Conservation (phyloP, 2,329 filamentous ascomycete genomes). For the Nigrospora sphaerica region DNA sequence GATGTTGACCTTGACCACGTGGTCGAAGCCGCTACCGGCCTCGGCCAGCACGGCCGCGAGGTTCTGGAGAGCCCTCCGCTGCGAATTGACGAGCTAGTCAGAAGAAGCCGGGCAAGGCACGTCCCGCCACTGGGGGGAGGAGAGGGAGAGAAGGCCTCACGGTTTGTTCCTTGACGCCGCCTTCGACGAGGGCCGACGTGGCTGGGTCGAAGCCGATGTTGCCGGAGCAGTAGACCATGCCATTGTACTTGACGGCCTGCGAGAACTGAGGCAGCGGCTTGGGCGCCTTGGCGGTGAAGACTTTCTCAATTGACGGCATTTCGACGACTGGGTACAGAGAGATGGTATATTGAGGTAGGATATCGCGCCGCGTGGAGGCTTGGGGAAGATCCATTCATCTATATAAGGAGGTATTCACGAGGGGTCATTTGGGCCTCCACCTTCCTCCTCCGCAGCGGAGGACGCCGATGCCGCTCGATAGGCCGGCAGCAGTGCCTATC, state of each 20-base stretch:
- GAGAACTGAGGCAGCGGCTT: slow-evolving; percentile 49
- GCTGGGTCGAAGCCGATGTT: slow-evolving; percentile 49
- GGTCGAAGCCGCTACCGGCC: slow-evolving; percentile 49
- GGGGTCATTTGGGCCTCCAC: not conserved
- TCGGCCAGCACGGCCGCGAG: slow-evolving; percentile 51
- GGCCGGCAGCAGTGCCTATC: not conserved
- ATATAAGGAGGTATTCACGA: not conserved
- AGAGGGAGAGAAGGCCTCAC: slow-evolving; percentile 25
- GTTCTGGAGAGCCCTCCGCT: slow-evolving; percentile 51
- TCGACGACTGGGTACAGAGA: not conserved
- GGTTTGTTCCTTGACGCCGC: slow-evolving; percentile 44
- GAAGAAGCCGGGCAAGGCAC: not conserved
- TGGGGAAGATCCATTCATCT: not conserved
- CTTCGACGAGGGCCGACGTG: slow-evolving; percentile 48
- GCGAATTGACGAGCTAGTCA: slow-evolving; percentile 12
- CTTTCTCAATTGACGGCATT: slow-evolving; percentile 28
- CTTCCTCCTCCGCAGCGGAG: not conserved
- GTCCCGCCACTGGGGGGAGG: not conserved
- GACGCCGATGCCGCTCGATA: not conserved
- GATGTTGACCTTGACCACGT: slow-evolving; percentile 61
- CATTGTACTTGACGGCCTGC: slow-evolving; percentile 55
- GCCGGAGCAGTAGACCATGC: slow-evolving; percentile 66
- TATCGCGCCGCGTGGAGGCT: not conserved
- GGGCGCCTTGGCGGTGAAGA: slow-evolving; percentile 40
- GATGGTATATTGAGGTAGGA: not conserved